A percentile compares a stretch with the other conserved stretches of the same genome.
Conservation (phyloP, 306 rosid species). For the Malus asiatica region DNA sequence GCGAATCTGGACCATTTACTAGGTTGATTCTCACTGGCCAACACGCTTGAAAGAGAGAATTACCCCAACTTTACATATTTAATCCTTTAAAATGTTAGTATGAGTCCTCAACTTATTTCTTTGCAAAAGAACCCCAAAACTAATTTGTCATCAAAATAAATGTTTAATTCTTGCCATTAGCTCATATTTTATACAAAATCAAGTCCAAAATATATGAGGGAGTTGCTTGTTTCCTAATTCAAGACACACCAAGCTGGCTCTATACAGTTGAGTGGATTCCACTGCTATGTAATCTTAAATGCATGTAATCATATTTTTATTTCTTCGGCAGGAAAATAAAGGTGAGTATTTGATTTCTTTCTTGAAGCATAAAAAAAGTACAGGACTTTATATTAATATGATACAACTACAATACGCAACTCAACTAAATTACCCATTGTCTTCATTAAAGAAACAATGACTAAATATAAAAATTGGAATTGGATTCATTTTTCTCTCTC, state of each 20-base stretch:
- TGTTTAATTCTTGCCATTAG: background rate
- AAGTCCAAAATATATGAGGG: background rate
- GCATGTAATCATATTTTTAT: background rate
- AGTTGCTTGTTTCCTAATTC: background rate
- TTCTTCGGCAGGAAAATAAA: background rate
- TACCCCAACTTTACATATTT: background rate
- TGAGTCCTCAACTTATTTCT: background rate
- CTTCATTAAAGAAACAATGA: background rate
- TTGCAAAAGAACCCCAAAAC: no score
- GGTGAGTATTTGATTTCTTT: background rate
- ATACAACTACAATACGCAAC: background rate
- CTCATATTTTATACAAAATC: background rate
- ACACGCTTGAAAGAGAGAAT: background rate
- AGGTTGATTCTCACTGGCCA: background rate
- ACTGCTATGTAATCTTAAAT: background rate
- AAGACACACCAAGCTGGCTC: background rate
- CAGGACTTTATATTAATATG: no score
- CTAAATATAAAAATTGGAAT: background rate
- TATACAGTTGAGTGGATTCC: background rate
- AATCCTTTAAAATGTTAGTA: background rate
- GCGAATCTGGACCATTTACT: background rate
- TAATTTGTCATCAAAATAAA: background rate
- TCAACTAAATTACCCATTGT: background rate
- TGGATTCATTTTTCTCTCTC: background rate
- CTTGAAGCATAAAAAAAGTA: background rate